Percentiles rank a stretch among this genome's conserved stretches.
These are phyloP conservation scores for Calonectria pseudoturangicola DNA, from an alignment of 2,329 filamentous ascomycete species.

Conservation along the genomic window DNA sequence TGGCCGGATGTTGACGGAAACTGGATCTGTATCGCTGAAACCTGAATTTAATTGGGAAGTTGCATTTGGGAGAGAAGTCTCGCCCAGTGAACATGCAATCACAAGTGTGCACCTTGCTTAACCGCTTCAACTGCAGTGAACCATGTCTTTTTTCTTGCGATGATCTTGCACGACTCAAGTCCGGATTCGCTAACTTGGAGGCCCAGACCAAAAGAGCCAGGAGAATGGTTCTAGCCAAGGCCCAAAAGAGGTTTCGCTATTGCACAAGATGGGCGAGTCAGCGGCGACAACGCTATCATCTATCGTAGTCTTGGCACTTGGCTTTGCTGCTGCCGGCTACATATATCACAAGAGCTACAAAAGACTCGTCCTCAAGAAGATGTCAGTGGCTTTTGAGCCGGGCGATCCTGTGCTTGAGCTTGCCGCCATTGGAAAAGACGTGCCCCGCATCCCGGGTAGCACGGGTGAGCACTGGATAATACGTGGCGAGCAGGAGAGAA, in stretches of 20 bases:
- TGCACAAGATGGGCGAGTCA: slow-evolving; percentile 81
- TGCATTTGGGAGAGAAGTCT: neutral
- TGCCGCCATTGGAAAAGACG: slow-evolving; percentile 78
- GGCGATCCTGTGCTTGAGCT: slow-evolving; percentile 93
- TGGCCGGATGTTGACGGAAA: neutral
- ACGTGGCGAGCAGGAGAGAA: slow-evolving; percentile 86
- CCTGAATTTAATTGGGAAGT: neutral
- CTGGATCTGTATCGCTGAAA: neutral
- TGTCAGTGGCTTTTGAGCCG: slow-evolving; percentile 91
- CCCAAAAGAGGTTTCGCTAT: slow-evolving; percentile 60
- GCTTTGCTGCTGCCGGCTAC: slow-evolving; percentile 81
- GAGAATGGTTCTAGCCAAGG: neutral
- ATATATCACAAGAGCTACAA: slow-evolving; percentile 92
- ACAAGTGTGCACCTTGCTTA: slow-evolving; percentile 11
- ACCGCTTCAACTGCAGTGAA: neutral
- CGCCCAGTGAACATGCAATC: neutral
- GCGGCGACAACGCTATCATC: slow-evolving; percentile 86
- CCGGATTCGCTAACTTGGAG: slow-evolving; percentile 37
- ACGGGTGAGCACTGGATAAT: slow-evolving; percentile 80
- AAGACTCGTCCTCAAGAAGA: slow-evolving; percentile 91
- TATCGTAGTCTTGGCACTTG: slow-evolving; percentile 81
- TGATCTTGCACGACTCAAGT: neutral
- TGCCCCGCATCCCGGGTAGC: slow-evolving; percentile 65
- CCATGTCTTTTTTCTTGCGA: neutral
- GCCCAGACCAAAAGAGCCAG: neutral